These are phyloP conservation scores for Fusarium tjaetaba DNA, from an alignment of 2,329 filamentous ascomycete genomes.

Conservation along the genomic window DNA sequence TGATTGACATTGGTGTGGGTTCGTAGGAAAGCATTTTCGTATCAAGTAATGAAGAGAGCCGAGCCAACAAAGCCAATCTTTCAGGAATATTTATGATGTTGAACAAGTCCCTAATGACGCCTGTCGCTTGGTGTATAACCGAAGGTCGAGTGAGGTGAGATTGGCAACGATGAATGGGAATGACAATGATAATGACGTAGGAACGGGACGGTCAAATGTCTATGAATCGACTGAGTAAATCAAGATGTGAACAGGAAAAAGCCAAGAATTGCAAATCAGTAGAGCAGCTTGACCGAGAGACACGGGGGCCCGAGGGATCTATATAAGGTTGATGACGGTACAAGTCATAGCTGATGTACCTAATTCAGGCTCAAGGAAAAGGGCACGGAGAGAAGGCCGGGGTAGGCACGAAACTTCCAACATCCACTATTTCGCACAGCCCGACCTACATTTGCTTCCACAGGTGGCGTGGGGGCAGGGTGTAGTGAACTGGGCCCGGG, in stretches of 20 bases:
- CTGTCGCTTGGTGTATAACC: constrained; percentile 23
- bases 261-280: constrained; percentile 14
- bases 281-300: constrained; percentile 13
- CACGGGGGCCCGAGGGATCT: constrained; percentile 33
- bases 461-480: constrained; percentile 37
- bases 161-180: constrained; percentile 24
- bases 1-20: constrained; percentile 55
- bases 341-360: constrained; percentile 33
- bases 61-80: constrained; percentile 1
- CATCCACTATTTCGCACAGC: constrained; percentile 27
- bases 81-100: constrained; percentile 2
- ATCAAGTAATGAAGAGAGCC: not conserved
- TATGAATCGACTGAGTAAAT: constrained; percentile 9
- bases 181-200: constrained; percentile 30
- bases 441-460: constrained; percentile 22
- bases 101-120: constrained; percentile 6
- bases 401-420: constrained; percentile 25
- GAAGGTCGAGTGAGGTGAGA: constrained; percentile 9
- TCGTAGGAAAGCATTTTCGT: constrained; percentile 63
- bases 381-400: constrained; percentile 43
- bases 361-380: constrained; percentile 38
- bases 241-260: constrained; percentile 15
- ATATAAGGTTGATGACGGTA: constrained; percentile 43
- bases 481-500: constrained; percentile 34
- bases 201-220: constrained; percentile 9